A percentile compares a stretch with the other conserved stretches of the same genome.
phyloP scores from a whole-genome alignment of 495 filamentous ascomycete species.

The Podospora tetraspora region DNA sequence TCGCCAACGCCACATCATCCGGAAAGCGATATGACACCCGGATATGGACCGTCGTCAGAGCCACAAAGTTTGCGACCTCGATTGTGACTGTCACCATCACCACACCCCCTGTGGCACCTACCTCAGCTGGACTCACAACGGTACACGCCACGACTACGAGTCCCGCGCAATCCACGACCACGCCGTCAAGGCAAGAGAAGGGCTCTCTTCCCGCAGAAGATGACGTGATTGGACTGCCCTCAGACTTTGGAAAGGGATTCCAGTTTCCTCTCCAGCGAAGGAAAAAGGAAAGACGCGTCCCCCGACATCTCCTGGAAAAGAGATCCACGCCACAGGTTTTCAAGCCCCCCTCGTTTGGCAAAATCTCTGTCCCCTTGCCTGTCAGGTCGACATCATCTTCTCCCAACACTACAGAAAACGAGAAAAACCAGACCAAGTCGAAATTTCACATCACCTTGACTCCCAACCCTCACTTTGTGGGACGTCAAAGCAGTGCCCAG shows the following conservation, averaged over 20 bases:
- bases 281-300: neutral
- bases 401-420: neutral
- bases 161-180: neutral
- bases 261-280: neutral
- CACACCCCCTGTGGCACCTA: neutral
- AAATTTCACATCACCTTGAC: conserved; percentile 48
- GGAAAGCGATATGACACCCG: neutral
- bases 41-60: neutral
- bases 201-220: neutral
- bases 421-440: neutral
- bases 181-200: neutral
- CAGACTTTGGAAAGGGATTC: neutral
- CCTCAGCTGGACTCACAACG: neutral
- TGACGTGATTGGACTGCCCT: neutral
- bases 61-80: neutral
- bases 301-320: neutral
- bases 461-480: conserved; percentile 39
- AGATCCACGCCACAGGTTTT: neutral
- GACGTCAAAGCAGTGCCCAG: neutral
- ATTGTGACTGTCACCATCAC: neutral
- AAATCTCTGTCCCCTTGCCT: neutral
- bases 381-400: neutral
- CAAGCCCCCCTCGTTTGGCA: neutral
- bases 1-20: neutral
- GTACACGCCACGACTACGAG: neutral